A percentile compares a stretch with the other conserved stretches of the same genome.
Evolutionary conservation across 1,284 basidiomycete species (phyloP).

Genomic region (Cryptococcus hybrid): DNA sequence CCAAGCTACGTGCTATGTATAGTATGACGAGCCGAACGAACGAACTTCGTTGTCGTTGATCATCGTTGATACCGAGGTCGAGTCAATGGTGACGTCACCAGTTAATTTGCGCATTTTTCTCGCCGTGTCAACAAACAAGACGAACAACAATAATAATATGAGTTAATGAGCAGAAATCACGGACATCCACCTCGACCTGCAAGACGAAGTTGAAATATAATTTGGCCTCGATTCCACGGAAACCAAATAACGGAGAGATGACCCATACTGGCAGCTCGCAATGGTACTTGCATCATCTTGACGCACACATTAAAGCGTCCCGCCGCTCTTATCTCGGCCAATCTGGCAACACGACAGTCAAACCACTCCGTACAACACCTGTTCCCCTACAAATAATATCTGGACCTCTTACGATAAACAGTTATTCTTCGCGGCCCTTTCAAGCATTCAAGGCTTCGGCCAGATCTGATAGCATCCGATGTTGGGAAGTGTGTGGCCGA

Average conservation of each 20-base stretch:
- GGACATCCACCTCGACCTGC: too few species aligned
- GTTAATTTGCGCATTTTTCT: too few species aligned
- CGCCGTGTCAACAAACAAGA: too few species aligned
- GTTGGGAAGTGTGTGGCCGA: slow-evolving; percentile 64
- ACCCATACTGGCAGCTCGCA: neutral
- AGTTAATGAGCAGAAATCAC: too few species aligned
- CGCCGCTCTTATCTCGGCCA: slow-evolving; percentile 6
- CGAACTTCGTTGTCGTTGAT: too few species aligned
- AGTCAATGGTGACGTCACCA: too few species aligned
- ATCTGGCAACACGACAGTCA: neutral
- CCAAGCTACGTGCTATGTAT: too few species aligned
- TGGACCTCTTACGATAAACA: slow-evolving; percentile 69
- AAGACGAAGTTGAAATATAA: too few species aligned
- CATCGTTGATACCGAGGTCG: too few species aligned
- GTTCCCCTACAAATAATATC: slow-evolving; percentile 49
- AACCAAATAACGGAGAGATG: neutral
- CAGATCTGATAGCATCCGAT: slow-evolving; percentile 67
- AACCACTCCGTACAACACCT: neutral
- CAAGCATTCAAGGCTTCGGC: slow-evolving; percentile 63
- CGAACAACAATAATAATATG: too few species aligned
- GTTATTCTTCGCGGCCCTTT: slow-evolving; percentile 65
- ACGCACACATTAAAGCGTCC: slow-evolving; percentile 11
- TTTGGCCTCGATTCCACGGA: neutral
- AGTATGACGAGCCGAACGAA: too few species aligned
- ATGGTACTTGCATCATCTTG: slow-evolving; percentile 15